phyloP scores from a whole-genome alignment of 1,139 yeast genomes.

The Pichia sp. region DNA sequence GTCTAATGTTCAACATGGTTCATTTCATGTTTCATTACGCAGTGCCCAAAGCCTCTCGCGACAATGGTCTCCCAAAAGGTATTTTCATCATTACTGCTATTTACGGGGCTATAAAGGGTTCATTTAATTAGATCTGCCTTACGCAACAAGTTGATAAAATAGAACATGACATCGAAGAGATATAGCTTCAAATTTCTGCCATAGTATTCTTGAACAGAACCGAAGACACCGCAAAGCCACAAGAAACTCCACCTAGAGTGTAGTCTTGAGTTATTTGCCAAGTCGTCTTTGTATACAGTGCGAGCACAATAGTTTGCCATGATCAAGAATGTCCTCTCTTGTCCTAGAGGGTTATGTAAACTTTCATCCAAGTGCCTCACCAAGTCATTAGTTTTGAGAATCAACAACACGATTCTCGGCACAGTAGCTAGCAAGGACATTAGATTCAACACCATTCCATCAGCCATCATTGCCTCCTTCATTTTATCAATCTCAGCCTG shows the following conservation, averaged over 20 bases:
- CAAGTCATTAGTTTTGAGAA: slow-evolving; percentile 89
- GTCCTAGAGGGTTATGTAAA: slow-evolving; percentile 78
- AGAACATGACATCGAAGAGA: slow-evolving; percentile 49
- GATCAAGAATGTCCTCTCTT: slow-evolving; percentile 81
- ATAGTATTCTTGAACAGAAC: slow-evolving; percentile 47
- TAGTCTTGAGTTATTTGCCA: slow-evolving; percentile 37
- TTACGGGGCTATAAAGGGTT: background rate
- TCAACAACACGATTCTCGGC: slow-evolving; percentile 81
- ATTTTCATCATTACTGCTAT: background rate
- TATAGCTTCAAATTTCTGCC: slow-evolving; percentile 49
- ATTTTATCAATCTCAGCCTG: slow-evolving; percentile 58
- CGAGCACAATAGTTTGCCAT: slow-evolving; percentile 87
- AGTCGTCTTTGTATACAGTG: slow-evolving; percentile 66
- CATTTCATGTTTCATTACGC: background rate
- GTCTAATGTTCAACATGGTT: background rate
- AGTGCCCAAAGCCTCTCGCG: background rate
- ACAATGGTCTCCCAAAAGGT: background rate
- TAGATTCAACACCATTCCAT: slow-evolving; percentile 65
- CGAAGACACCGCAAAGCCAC: slow-evolving; percentile 37
- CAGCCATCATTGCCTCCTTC: slow-evolving; percentile 56
- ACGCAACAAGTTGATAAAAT: slow-evolving; percentile 15
- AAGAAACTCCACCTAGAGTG: slow-evolving; percentile 38
- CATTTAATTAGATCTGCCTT: slow-evolving; percentile 3
- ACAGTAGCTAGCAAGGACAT: slow-evolving; percentile 76
- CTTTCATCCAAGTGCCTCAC: slow-evolving; percentile 85